Percentiles rank a stretch among this genome's conserved stretches.
phyloP scores from a whole-genome alignment of 2,329 filamentous ascomycete species.

The Claviceps paspali region DNA sequence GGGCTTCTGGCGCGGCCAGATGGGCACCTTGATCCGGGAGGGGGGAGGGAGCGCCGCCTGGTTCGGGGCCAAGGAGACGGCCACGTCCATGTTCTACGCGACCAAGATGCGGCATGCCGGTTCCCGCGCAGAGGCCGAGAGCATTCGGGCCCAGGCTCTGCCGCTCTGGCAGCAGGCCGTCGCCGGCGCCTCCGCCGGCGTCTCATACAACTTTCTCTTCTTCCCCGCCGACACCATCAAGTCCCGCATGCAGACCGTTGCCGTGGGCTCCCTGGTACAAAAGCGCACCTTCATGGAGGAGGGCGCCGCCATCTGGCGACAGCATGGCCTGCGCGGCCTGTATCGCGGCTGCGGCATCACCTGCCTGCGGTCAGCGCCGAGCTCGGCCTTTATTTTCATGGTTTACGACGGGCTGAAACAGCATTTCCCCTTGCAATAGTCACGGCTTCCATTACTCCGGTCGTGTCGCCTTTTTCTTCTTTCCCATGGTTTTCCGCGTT shows the following conservation, averaged over 20 bases:
- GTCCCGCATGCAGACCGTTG: slow-evolving; percentile 85
- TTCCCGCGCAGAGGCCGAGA: slow-evolving; percentile 24
- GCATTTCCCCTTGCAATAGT: slow-evolving; percentile 37
- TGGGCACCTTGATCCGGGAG: slow-evolving; percentile 86
- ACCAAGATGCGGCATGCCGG: slow-evolving; percentile 30
- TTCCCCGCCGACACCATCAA: slow-evolving; percentile 97
- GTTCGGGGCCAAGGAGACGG: slow-evolving; percentile 84
- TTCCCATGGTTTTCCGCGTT: neutral
- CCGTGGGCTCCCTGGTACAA: slow-evolving; percentile 40
- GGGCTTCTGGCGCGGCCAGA: slow-evolving; percentile 91
- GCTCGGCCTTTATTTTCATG: slow-evolving; percentile 96
- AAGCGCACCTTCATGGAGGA: slow-evolving; percentile 59
- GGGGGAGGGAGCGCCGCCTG: slow-evolving; percentile 86
- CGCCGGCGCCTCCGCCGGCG: slow-evolving; percentile 75
- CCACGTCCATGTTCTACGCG: slow-evolving; percentile 53
- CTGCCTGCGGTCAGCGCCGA: slow-evolving; percentile 72
- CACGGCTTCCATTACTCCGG: neutral
- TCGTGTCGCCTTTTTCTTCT: neutral
- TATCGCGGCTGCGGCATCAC: slow-evolving; percentile 95
- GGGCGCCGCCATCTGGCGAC: slow-evolving; percentile 58
- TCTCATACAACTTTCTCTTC: slow-evolving; percentile 93
- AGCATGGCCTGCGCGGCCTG: slow-evolving; percentile 68
- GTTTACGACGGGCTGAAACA: slow-evolving; percentile 78
- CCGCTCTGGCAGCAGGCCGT: slow-evolving; percentile 77
- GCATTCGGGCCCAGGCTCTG: slow-evolving; percentile 36